Evolutionary conservation across 495 filamentous ascomycete species (phyloP).

Genomic region (Peziza echinospora): DNA sequence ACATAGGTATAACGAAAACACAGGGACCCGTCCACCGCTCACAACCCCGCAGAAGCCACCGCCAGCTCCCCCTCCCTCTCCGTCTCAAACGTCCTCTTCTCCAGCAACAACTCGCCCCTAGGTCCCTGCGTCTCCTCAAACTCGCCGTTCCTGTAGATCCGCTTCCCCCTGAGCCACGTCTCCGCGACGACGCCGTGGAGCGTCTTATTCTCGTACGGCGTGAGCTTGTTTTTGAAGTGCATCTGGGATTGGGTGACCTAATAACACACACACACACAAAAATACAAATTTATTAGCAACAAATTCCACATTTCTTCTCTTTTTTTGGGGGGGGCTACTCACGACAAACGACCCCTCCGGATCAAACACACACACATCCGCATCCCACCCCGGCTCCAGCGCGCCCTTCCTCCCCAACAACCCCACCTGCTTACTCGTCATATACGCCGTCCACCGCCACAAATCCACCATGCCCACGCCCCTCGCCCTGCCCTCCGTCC

Average conservation of each 20-base stretch:
- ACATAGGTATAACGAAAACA: too few relatives aligned
- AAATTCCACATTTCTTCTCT: too few relatives aligned
- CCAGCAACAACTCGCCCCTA: conserved; percentile 35
- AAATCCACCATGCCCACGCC: conserved; percentile 42
- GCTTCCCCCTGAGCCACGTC: conserved; percentile 70
- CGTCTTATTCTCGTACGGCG: conserved; percentile 67
- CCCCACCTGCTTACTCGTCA: conserved; percentile 81
- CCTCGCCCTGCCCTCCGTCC: conserved; percentile 50
- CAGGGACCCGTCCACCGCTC: too few relatives aligned
- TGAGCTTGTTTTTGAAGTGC: conserved; percentile 90
- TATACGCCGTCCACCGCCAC: conserved; percentile 61
- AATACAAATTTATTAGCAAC: too few relatives aligned
- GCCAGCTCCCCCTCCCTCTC: too few relatives aligned
- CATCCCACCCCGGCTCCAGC: conserved; percentile 66
- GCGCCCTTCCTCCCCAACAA: conserved; percentile 66
- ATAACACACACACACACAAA: conserved; percentile 9
- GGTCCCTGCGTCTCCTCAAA: conserved; percentile 38
- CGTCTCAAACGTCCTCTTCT: too few relatives aligned
- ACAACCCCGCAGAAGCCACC: too few relatives aligned
- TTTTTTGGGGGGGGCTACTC: too few relatives aligned
- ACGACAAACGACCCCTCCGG: conserved; percentile 58
- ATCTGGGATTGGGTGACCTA: conserved; percentile 36
- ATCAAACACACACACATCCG: conserved; percentile 84
- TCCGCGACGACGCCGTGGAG: conserved; percentile 66
- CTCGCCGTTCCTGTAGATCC: conserved; percentile 42